Percentiles rank a stretch among this genome's conserved stretches.
These are phyloP conservation scores for Ogataea parapolymorpha DNA, from an alignment of 805 yeast species.

Conservation along the genomic window DNA sequence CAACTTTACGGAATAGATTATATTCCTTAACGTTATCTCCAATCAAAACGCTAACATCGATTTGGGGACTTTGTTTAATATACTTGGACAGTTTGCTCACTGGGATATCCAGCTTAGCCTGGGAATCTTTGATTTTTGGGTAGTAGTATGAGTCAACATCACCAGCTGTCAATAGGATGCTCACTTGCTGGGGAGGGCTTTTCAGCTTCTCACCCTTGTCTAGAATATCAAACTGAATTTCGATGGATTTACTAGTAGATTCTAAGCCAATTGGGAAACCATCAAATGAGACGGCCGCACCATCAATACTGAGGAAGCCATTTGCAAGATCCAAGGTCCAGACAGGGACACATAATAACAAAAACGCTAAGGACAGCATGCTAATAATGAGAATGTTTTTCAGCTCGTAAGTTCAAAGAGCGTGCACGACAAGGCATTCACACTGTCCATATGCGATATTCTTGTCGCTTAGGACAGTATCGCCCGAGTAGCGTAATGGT, in stretches of 20 bases:
- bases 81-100: constrained; percentile 23
- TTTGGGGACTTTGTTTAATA: constrained; percentile 17
- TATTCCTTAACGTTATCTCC: constrained; percentile 26
- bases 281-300: constrained; percentile 2
- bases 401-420: constrained; percentile 1
- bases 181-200: constrained; percentile 26
- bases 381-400: not conserved
- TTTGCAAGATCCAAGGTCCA: constrained; percentile 5
- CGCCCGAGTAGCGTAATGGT: constrained; percentile 64
- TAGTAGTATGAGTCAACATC: constrained; percentile 20
- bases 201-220: constrained; percentile 1
- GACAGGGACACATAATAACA: constrained; percentile 2
- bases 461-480: not conserved
- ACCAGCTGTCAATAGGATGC: constrained; percentile 19
- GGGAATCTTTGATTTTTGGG: constrained; percentile 20
- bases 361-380: constrained; percentile 6
- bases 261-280: constrained; percentile 9
- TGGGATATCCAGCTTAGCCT: constrained; percentile 16
- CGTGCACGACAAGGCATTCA: not conserved
- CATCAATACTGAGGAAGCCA: constrained; percentile 7
- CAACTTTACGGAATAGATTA: constrained; percentile 18
- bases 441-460: too few species aligned
- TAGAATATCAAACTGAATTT: constrained; percentile 16
- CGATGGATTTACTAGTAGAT: constrained; percentile 4
- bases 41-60: constrained; percentile 24